Conservation (phyloP, 108 stramenopile genomes). For the Parietichytrium sp. region DNA sequence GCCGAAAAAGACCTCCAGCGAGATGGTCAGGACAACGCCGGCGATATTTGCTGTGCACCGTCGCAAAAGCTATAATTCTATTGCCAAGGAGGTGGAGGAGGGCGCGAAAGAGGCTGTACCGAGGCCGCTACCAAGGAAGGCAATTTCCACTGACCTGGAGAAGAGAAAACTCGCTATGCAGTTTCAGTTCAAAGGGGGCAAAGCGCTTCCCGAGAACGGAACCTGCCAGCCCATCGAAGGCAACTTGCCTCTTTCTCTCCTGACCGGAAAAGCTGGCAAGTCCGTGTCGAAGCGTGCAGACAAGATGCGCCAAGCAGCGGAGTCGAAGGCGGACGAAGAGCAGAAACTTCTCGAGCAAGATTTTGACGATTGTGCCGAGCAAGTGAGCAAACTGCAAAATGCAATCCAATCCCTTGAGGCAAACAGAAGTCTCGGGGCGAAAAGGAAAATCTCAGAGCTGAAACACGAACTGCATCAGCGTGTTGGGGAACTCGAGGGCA, state of each 20-base stretch:
- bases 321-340: background rate
- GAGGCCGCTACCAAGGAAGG: background rate
- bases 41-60: background rate
- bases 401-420: background rate
- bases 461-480: background rate
- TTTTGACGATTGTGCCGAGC: background rate
- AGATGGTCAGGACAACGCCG: background rate
- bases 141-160: background rate
- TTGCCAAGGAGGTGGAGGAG: background rate
- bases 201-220: background rate
- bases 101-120: background rate
- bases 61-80: background rate
- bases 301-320: background rate
- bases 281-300: background rate
- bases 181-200: slow-evolving; percentile 37
- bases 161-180: slow-evolving; percentile 11
- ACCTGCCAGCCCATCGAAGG: background rate
- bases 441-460: background rate
- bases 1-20: background rate
- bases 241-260: background rate
- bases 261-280: slow-evolving; percentile 8
- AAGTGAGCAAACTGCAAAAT: background rate
- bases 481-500: background rate
- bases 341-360: background rate
- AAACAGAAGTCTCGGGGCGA: background rate